Conservation (phyloP, 306 rosid genomes). For the Sindora glabra region DNA sequence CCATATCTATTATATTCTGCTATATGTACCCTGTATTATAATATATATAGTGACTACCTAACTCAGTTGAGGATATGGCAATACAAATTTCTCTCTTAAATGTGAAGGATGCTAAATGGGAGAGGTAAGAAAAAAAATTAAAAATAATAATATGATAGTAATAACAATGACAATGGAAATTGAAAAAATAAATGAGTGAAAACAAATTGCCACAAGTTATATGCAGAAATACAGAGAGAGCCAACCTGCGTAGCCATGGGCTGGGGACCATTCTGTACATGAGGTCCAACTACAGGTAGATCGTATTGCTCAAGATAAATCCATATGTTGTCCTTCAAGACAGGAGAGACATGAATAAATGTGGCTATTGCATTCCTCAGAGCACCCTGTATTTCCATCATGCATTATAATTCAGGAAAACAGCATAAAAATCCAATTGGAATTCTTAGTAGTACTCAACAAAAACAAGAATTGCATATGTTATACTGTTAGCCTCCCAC, state of each 20-base stretch:
- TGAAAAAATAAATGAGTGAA: neutral
- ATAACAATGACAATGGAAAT: too few relatives aligned
- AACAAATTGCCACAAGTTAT: neutral
- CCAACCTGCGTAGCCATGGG: conserved; percentile 63
- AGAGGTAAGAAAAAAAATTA: neutral
- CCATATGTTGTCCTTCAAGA: conserved; percentile 75
- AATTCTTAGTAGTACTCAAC: conserved; percentile 15
- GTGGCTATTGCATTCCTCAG: conserved; percentile 76
- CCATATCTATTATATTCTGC: too few relatives aligned
- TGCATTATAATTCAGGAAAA: conserved; percentile 17
- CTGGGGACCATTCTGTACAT: conserved; percentile 54
- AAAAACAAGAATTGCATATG: conserved; percentile 13
- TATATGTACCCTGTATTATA: too few relatives aligned
- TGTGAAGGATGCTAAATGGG: neutral
- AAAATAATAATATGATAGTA: neutral
- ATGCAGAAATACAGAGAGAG: neutral
- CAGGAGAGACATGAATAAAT: conserved; percentile 71
- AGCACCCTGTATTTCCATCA: conserved; percentile 60
- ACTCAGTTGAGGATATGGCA: too few relatives aligned
- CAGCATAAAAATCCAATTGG: conserved; percentile 12
- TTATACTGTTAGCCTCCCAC: neutral
- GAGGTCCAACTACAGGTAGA: conserved; percentile 87
- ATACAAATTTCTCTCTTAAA: too few relatives aligned
- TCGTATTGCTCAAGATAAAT: conserved; percentile 92
- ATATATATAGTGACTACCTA: too few relatives aligned